Conservation (phyloP, 2,329 filamentous ascomycete genomes). For the Sarocladium strictum region DNA sequence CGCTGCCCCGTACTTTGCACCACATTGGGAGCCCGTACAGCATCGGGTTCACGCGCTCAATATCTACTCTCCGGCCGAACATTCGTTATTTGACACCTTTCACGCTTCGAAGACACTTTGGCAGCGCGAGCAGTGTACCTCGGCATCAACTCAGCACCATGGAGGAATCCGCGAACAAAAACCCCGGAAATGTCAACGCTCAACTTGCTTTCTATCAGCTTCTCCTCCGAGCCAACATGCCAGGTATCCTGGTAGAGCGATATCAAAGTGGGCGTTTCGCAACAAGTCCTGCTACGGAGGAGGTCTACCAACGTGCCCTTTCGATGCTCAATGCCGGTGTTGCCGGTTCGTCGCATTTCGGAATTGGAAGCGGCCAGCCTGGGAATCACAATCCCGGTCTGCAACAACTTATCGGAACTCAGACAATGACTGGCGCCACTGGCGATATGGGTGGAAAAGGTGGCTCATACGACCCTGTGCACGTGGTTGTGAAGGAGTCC, state of each 20-base stretch:
- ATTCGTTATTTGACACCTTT: conserved; percentile 18
- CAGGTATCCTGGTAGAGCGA: conserved; percentile 83
- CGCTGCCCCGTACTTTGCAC: background rate
- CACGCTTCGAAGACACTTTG: conserved; percentile 24
- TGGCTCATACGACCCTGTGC: conserved; percentile 64
- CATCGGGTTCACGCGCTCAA: background rate
- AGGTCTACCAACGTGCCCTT: conserved; percentile 72
- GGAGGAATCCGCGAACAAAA: conserved; percentile 89
- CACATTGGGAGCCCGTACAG: background rate
- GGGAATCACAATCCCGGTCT: background rate
- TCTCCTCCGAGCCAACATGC: conserved; percentile 86
- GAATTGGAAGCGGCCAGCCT: conserved; percentile 16
- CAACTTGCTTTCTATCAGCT: conserved; percentile 94
- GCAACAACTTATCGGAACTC: conserved; percentile 26
- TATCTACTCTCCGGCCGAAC: conserved; percentile 17
- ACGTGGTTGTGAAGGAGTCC: conserved; percentile 93
- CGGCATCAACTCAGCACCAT: conserved; percentile 71
- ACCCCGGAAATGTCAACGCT: conserved; percentile 76
- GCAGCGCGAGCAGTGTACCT: conserved; percentile 43
- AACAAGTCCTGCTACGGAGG: conserved; percentile 69
- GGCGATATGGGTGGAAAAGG: conserved; percentile 61
- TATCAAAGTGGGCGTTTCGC: conserved; percentile 85
- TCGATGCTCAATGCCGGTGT: conserved; percentile 24
- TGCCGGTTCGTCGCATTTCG: background rate
- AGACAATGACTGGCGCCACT: conserved; percentile 56